Percentiles rank a stretch among this genome's conserved stretches.
These are phyloP conservation scores for Avena atlantica DNA, from an alignment of 176 grass and related monocot species.

Conservation along the genomic window DNA sequence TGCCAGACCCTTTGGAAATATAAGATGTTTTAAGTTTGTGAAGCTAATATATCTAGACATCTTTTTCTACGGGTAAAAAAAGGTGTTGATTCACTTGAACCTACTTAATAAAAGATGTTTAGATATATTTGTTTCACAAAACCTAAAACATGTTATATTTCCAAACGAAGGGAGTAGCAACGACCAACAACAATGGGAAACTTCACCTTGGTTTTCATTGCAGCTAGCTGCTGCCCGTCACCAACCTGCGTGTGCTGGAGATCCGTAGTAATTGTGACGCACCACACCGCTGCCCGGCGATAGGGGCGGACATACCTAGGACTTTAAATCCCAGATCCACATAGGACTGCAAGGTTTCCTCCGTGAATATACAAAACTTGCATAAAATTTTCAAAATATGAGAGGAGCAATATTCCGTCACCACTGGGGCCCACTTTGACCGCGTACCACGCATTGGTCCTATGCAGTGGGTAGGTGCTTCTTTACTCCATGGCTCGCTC, in stretches of 20 bases:
- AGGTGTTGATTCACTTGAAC: too few relatives aligned
- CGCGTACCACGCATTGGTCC: too few relatives aligned
- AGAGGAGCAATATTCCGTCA: not conserved
- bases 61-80: too few relatives aligned
- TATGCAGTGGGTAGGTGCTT: not conserved
- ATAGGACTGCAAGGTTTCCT: not conserved
- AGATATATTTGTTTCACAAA: too few relatives aligned
- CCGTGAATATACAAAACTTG: not conserved
- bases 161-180: too few relatives aligned
- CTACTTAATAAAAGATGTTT: too few relatives aligned
- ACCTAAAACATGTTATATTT: too few relatives aligned
- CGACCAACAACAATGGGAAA: too few relatives aligned
- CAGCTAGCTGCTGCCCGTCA: not conserved
- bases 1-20: too few relatives aligned
- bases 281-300: not conserved
- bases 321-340: not conserved
- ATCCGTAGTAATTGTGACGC: not conserved
- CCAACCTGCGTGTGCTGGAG: not conserved
- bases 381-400: not conserved
- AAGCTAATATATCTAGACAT: too few relatives aligned
- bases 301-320: not conserved
- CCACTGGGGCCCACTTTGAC: not conserved
- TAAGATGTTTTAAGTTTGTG: too few relatives aligned
- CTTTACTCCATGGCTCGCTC: not conserved
- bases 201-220: not conserved